A percentile compares a stretch with the other conserved stretches of the same genome.
Evolutionary conservation across 805 yeast species (phyloP).

Genomic region (Candida pseudoglaebosa): DNA sequence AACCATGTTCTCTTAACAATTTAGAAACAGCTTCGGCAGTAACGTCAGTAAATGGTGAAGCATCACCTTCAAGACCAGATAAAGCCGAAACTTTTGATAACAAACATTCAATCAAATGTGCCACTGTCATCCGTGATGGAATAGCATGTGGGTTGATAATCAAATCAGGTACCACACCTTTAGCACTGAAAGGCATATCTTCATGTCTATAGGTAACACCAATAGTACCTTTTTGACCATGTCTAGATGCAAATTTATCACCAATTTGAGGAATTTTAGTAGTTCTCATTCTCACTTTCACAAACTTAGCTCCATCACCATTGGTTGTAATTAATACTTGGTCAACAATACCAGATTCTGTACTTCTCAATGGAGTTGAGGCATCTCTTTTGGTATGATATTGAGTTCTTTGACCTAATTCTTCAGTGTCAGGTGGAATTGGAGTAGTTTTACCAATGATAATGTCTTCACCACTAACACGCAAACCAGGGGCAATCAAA

Average conservation of each 20-base stretch:
- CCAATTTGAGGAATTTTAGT: constrained; percentile 99
- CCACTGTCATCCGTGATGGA: constrained; percentile 99
- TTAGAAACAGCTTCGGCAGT: constrained; percentile 96
- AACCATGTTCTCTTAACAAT: constrained; percentile 90
- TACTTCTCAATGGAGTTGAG: constrained; percentile 92
- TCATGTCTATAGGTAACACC: constrained; percentile 98
- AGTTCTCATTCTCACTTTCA: constrained; percentile 97
- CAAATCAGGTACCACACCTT: constrained; percentile 96
- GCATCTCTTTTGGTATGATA: constrained; percentile 99
- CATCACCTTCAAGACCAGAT: constrained; percentile 98
- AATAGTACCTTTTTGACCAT: constrained; percentile 99
- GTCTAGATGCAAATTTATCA: constrained; percentile 98
- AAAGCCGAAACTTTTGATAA: constrained; percentile 91
- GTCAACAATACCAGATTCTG: constrained; percentile 98
- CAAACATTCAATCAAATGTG: constrained; percentile 97
- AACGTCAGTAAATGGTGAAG: constrained; percentile 97
- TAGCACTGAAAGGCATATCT: constrained; percentile 96
- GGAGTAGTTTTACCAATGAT: constrained; percentile 99
- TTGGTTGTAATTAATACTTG: constrained; percentile 95
- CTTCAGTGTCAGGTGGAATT: constrained; percentile 98
- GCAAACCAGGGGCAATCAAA: constrained; percentile 93
- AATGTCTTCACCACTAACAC: constrained; percentile 98
- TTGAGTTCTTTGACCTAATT: constrained; percentile 96
- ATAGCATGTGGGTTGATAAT: constrained; percentile 99
- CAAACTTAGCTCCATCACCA: constrained; percentile 97